Conservation (phyloP, 805 yeast species). For the Tetrapisispora namnaoensis region DNA sequence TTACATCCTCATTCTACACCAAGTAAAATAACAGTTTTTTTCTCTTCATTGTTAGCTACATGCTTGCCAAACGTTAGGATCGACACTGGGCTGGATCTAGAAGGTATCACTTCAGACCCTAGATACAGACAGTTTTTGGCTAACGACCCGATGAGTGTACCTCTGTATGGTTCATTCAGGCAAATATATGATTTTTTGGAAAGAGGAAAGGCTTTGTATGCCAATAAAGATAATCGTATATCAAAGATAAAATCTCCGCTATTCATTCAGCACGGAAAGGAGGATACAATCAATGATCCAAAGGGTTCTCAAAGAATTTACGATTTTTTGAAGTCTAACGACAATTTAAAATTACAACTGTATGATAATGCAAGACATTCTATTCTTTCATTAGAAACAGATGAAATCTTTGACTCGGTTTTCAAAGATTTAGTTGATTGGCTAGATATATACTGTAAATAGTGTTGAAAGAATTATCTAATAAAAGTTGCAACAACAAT, state of each 20-base stretch:
- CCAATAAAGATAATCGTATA: conserved; percentile 29
- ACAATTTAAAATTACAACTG: conserved; percentile 14
- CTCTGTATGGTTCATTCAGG: conserved; percentile 45
- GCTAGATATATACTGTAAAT: conserved; percentile 15
- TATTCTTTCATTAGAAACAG: conserved; percentile 42
- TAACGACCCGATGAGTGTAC: conserved; percentile 34
- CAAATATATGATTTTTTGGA: conserved; percentile 50
- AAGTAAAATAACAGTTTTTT: conserved; percentile 32
- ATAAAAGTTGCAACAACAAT: too few relatives aligned
- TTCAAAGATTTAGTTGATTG: conserved; percentile 35
- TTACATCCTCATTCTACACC: conserved; percentile 54
- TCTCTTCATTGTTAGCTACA: conserved; percentile 35
- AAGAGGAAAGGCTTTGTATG: conserved; percentile 47
- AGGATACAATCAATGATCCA: conserved; percentile 52
- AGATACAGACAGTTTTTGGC: conserved; percentile 38
- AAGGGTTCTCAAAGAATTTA: conserved; percentile 38
- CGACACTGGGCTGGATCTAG: conserved; percentile 45
- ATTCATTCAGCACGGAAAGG: conserved; percentile 50
- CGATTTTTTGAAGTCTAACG: conserved; percentile 22
- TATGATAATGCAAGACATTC: conserved; percentile 26
- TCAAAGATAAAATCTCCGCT: conserved; percentile 37
- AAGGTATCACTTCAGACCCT: conserved; percentile 43
- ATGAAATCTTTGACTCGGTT: conserved; percentile 31
- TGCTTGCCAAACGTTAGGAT: conserved; percentile 41
- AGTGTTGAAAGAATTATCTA: background rate